Base-by-base conservation (phyloP, 352 stramenopile species). In the Phytophthora cactorum region DNA sequence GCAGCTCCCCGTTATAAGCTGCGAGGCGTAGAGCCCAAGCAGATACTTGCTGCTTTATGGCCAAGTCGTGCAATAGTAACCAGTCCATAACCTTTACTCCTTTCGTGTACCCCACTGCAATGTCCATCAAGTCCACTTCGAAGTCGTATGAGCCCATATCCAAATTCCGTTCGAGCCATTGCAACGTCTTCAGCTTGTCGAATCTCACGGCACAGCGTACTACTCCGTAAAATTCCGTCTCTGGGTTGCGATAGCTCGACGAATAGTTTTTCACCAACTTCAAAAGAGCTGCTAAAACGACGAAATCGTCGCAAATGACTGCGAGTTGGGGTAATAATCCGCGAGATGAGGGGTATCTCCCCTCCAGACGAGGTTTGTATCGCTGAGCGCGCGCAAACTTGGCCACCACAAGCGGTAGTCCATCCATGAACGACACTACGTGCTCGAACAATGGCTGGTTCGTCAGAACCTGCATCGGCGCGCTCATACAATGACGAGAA, bases 191-290 rank as follows among this genome's bases (percentile, higher is more conserved):
- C 34, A 72, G 32, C 4, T 64, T 68, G 36, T 75, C 66, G 58
- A 72, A 78, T 38, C 70, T 52, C 14, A 78, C 66, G 22, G 66
- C 70, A n/a, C 70, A 78, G 1, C 70, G 43, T 17, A 78, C 52
- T 2, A 75, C 62, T 1, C 60, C 66, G 15, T 65, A 32, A 27
- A 75, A 78, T 14, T 78, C 66, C 27, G 65, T 74, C 49, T 69
- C 66, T 3, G 41, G 49, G 34, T 71, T 53, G 34, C 25, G 7
- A 46, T 72, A 59, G 43, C 52, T 43, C n/a, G 39, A 45, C 22
- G 46, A 64, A 46, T 72, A 58, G 1, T 25, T 58, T 4, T 25
- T 17, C 28, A 55, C 44, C 3, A 59, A 55, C 50, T 47, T 70
- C 32, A 46, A 46, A 28, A 78, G 57, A 43, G 56, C 66, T 5